Base-by-base conservation (phyloP, 2,329 filamentous ascomycete species). In the Xylaria sp. region DNA sequence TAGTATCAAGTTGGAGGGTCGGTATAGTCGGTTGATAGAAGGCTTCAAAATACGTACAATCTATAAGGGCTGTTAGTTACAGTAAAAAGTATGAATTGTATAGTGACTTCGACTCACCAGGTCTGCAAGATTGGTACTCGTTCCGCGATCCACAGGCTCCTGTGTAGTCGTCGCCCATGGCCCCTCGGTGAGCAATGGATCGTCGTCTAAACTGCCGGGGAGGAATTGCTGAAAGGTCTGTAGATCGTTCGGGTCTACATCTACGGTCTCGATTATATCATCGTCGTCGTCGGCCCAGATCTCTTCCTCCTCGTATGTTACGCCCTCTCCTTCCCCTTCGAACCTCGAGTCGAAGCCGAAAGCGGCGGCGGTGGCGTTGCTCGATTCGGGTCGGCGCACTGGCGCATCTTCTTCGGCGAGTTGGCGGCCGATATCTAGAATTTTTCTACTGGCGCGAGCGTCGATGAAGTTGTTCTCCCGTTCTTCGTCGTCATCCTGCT, bases 191-290 rank as follows among this genome's bases (percentile, higher is more conserved):
- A 93, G 81, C 68, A 95, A 85, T 3, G 91, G 87, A 68, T 94
- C 85, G 63, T 87, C 87, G 65, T 47, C 45, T 47, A 64, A 60
- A 5, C 91, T 83, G 28, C 83, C 84, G 7, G 88, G 92, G 70
- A 97, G 86, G 75, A 97, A 98, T 72, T 90, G 93, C 77, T 94
- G 92, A 82, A 96, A 99, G 58, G 90, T 90, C 53, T 94, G 92
- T 65, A 97, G 83, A 69, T 99, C 95, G 63, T 90, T 88, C 2
- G 94, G 93, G 67, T 97, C 92, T 43, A 98, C 84, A 75, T 97
- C 94, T 68, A 91, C 80, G 67, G 90, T 86, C 68, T 91, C 86
- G 3, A 86, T 85, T 14, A 84, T 85, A 7, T 84, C 85, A 37
- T 93, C 91, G 35, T 94, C 92, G 49, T 92, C 90, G 25, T 90